phyloP scores from a whole-genome alignment of 108 stramenopile species.

The Cyclotella cryptica region DNA sequence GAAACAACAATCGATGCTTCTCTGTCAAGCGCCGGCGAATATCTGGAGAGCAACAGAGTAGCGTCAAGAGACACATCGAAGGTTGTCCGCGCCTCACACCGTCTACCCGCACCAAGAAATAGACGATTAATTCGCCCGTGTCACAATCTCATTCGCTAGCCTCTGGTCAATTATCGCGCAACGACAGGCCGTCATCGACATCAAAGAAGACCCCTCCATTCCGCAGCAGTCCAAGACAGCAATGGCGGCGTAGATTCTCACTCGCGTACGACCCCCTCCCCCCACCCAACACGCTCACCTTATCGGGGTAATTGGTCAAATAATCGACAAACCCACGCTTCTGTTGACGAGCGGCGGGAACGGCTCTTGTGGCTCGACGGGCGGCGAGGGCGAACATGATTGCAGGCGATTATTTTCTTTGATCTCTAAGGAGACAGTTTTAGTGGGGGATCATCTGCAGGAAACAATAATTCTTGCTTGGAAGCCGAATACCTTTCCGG shows the following conservation, averaged over 20 bases:
- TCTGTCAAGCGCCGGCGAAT: background rate
- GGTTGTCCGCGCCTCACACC: background rate
- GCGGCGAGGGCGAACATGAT: constrained; percentile 61
- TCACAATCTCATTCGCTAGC: no score
- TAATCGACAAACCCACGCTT: constrained; percentile 69
- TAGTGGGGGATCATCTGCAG: no score
- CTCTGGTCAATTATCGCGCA: no score
- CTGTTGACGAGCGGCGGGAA: constrained; percentile 51
- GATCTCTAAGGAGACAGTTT: no score
- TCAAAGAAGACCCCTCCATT: background rate
- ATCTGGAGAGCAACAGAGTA: background rate
- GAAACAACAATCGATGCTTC: no score
- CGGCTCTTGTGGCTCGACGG: constrained; percentile 42
- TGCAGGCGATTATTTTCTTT: background rate
- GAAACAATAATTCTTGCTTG: no score
- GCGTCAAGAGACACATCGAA: background rate
- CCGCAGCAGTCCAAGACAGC: background rate
- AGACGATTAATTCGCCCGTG: no score
- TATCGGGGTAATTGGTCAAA: constrained; percentile 82
- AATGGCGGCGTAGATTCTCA: background rate
- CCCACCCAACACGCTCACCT: constrained; percentile 54
- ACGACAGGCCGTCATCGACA: no score
- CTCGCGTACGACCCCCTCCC: background rate
- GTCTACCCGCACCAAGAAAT: no score
- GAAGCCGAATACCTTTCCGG: no score